A percentile compares a stretch with the other conserved stretches of the same genome.
phyloP scores from a whole-genome alignment of 2,329 filamentous ascomycete genomes.

The Anthostomella pinea region DNA sequence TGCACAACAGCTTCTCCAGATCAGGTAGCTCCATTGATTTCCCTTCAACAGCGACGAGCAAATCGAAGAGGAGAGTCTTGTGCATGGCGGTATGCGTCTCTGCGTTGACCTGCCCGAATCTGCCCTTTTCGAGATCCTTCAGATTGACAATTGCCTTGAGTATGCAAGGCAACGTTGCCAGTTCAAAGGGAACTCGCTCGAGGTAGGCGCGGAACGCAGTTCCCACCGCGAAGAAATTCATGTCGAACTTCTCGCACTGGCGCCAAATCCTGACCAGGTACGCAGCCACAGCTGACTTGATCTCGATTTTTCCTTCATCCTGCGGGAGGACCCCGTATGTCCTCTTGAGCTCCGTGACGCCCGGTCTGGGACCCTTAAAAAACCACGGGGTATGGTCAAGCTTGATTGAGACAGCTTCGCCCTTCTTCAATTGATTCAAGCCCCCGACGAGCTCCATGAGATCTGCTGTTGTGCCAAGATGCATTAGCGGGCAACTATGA shows the following conservation, averaged over 20 bases:
- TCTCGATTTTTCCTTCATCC: constrained; percentile 16
- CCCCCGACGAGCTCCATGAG: neutral
- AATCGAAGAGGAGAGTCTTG: constrained; percentile 10
- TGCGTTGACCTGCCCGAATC: neutral
- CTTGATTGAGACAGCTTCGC: neutral
- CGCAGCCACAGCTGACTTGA: constrained; percentile 12
- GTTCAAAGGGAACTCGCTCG: constrained; percentile 22
- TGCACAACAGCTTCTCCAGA: neutral
- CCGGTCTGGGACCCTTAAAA: neutral
- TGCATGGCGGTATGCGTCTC: neutral
- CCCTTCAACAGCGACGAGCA: constrained; percentile 18
- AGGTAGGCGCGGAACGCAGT: constrained; percentile 26
- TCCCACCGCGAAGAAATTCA: constrained; percentile 25
- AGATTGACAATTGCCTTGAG: constrained; percentile 20
- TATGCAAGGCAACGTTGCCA: constrained; percentile 16
- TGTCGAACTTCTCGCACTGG: constrained; percentile 9
- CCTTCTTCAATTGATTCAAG: too few relatives aligned
- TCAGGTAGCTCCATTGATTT: constrained; percentile 1
- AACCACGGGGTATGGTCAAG: neutral
- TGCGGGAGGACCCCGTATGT: constrained; percentile 25
- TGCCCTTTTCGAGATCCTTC: constrained; percentile 4
- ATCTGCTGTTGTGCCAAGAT: neutral
- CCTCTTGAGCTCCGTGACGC: too few relatives aligned
- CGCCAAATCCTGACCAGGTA: constrained; percentile 12
- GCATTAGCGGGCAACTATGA: too few relatives aligned